Evolutionary conservation across 1,139 yeast species (phyloP).

Genomic region (Taphrina pruni): DNA sequence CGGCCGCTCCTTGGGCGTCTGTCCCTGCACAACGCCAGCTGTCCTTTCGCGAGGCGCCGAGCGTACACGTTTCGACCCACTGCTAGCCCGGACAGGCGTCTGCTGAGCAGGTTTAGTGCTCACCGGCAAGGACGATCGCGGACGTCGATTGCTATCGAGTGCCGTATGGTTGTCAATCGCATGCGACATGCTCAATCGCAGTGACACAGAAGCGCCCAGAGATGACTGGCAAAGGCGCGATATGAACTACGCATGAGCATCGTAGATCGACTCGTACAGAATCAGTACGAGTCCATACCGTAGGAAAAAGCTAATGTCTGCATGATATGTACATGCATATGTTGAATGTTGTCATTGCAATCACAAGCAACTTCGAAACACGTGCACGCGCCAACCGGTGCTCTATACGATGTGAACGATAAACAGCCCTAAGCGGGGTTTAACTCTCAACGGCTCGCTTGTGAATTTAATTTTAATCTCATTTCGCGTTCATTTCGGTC

Average conservation of each 20-base stretch:
- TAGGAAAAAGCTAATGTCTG: background rate
- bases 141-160: background rate
- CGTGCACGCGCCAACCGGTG: background rate
- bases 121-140: conserved; percentile 8
- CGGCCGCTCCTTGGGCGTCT: background rate
- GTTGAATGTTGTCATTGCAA: conserved; percentile 2
- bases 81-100: background rate
- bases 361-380: background rate
- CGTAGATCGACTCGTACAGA: too few species aligned
- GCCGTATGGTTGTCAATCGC: background rate
- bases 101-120: background rate
- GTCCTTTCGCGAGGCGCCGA: conserved; percentile 4
- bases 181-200: background rate
- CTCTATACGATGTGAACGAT: background rate
- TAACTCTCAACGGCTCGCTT: background rate
- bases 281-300: too few species aligned
- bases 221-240: too few species aligned
- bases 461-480: background rate
- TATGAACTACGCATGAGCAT: too few species aligned
- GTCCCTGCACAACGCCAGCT: background rate
- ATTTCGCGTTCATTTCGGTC: background rate
- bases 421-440: background rate
- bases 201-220: background rate
- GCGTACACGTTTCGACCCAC: background rate
- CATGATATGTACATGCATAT: background rate